Conservation (phyloP, 1,139 yeast genomes). For the Candida neerlandica region DNA sequence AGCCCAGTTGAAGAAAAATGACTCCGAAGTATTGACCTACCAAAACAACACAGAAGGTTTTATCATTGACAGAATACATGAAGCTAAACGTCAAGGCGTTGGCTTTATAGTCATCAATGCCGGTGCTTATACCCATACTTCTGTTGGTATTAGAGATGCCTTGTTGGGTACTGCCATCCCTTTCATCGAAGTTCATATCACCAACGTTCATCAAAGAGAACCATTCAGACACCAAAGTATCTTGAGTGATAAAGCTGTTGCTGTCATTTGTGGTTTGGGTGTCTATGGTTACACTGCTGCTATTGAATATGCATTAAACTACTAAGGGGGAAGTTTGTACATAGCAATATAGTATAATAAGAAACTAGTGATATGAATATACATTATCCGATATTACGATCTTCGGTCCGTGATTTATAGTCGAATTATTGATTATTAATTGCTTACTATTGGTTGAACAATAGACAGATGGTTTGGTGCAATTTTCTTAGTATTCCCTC, state of each 20-base stretch:
- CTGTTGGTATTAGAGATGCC: conserved; percentile 53
- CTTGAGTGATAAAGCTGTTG: conserved; percentile 51
- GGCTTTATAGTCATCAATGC: conserved; percentile 50
- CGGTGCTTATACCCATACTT: conserved; percentile 55
- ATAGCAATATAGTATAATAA: neutral
- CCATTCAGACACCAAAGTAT: conserved; percentile 53
- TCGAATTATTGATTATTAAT: neutral
- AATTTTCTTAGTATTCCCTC: neutral
- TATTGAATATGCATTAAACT: conserved; percentile 47
- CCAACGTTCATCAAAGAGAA: conserved; percentile 53
- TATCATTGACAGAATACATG: conserved; percentile 48
- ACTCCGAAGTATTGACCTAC: conserved; percentile 32
- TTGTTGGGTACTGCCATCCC: conserved; percentile 50
- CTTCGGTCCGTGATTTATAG: neutral
- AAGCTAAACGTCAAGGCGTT: conserved; percentile 43
- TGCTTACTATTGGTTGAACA: conserved; percentile 1
- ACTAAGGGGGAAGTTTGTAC: conserved; percentile 18
- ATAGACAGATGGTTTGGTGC: neutral
- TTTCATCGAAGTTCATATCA: conserved; percentile 50
- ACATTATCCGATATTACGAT: neutral
- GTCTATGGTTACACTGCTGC: conserved; percentile 53
- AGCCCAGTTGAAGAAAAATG: conserved; percentile 32
- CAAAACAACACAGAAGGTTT: conserved; percentile 53
- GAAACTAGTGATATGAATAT: neutral
- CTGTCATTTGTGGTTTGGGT: conserved; percentile 51